Evolutionary conservation across 352 stramenopile species (phyloP).

Genomic region (Globisporangium splendens): DNA sequence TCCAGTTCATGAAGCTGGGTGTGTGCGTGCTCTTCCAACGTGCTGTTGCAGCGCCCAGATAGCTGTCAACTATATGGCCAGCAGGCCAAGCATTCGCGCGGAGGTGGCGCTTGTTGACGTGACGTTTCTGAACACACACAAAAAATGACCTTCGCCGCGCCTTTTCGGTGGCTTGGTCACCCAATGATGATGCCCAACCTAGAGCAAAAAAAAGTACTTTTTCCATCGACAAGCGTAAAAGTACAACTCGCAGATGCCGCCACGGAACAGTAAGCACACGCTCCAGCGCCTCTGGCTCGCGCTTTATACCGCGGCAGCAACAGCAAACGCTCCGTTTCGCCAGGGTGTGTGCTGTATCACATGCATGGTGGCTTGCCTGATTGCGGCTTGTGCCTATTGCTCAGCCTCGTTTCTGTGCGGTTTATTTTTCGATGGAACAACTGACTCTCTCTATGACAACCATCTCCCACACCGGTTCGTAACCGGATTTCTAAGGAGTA

Average conservation of each 20-base stretch:
- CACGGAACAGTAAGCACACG: conserved; percentile 5
- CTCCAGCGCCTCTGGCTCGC: not conserved
- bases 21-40: too few species aligned
- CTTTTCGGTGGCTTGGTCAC: conserved; percentile 6
- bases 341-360: too few species aligned
- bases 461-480: not conserved
- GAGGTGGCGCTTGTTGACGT: not conserved
- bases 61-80: too few species aligned
- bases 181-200: too few species aligned
- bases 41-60: too few species aligned
- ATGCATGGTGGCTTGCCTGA: too few species aligned
- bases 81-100: too few species aligned
- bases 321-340: too few species aligned
- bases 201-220: not conserved
- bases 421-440: not conserved
- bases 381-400: too few species aligned
- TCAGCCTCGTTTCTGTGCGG: not conserved
- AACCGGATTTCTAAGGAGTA: too few species aligned
- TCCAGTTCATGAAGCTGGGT: too few species aligned
- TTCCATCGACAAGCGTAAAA: not conserved
- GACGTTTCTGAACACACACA: not conserved
- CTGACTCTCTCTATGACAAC: conserved; percentile 1
- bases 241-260: not conserved
- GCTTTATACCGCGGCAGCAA: not conserved
- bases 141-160: not conserved